Evolutionary conservation across 192 early-diverging fungal genomes (phyloP).

Genomic region (Coemansia aciculifera): DNA sequence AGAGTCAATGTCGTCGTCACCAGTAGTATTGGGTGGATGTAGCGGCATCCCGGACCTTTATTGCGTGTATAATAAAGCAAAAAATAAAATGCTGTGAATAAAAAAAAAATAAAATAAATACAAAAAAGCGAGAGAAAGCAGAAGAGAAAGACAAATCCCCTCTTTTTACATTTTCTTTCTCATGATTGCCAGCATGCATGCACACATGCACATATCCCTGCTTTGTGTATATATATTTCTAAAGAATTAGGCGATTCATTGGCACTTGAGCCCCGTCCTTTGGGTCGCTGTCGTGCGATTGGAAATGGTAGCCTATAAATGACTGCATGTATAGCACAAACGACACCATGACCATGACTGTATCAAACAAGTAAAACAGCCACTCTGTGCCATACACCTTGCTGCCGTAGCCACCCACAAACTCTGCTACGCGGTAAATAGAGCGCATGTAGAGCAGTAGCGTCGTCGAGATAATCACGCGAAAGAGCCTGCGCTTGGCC

Average conservation of each 20-base stretch:
- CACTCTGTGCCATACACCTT: slow-evolving; percentile 30
- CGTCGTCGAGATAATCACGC: slow-evolving; percentile 27
- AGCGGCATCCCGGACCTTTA: background rate
- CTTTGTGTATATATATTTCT: background rate
- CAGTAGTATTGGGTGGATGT: background rate
- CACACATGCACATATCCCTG: background rate
- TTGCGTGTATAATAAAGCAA: background rate
- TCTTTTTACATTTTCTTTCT: background rate
- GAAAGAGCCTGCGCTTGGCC: slow-evolving; percentile 18
- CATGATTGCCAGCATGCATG: background rate
- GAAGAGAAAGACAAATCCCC: background rate
- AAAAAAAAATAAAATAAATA: background rate
- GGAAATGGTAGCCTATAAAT: slow-evolving; percentile 35
- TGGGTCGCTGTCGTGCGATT: background rate
- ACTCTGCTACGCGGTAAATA: slow-evolving; percentile 32
- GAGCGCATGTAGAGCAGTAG: slow-evolving; percentile 24
- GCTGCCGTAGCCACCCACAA: slow-evolving; percentile 18
- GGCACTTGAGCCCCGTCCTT: background rate
- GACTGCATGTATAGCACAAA: slow-evolving; percentile 34
- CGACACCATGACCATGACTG: slow-evolving; percentile 22
- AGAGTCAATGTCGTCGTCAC: background rate
- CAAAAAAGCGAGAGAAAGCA: background rate
- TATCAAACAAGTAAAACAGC: slow-evolving; percentile 36
- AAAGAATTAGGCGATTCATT: background rate
- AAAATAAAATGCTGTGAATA: background rate